Evolutionary conservation across 495 filamentous ascomycete genomes (phyloP).

Genomic region (Penicillium goetzii): DNA sequence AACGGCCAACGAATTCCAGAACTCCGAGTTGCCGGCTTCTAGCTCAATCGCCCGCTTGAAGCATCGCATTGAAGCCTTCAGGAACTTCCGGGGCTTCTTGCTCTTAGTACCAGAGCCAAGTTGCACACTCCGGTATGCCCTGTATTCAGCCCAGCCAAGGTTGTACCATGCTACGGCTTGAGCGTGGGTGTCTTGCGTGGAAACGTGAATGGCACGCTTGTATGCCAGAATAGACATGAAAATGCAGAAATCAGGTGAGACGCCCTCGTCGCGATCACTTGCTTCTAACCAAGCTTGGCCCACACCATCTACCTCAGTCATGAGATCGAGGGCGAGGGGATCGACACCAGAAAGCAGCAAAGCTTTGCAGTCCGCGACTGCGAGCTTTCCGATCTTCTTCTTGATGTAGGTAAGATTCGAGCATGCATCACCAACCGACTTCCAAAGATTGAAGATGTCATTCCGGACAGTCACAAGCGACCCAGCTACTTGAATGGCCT

Average conservation of each 20-base stretch:
- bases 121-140: conserved; percentile 68
- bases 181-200: conserved; percentile 78
- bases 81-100: conserved; percentile 58
- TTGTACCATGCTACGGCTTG: conserved; percentile 97
- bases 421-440: conserved; percentile 87
- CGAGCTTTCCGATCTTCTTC: conserved; percentile 60
- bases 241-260: conserved; percentile 47
- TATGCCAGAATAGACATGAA: conserved; percentile 78
- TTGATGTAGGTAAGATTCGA: conserved; percentile 80
- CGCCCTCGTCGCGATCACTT: conserved; percentile 50
- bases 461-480: conserved; percentile 54
- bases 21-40: conserved; percentile 92
- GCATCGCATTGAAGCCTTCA: conserved; percentile 83
- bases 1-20: conserved; percentile 96
- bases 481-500: conserved; percentile 59
- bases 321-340: conserved; percentile 58
- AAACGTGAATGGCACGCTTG: conserved; percentile 79
- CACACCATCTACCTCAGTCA: conserved; percentile 74
- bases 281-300: conserved; percentile 53
- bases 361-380: conserved; percentile 52
- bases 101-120: conserved; percentile 38
- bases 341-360: conserved; percentile 60
- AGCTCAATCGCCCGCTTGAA: conserved; percentile 98
- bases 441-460: conserved; percentile 93
- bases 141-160: conserved; percentile 89